Evolutionary conservation across 208 protist genomes (phyloP).

Genomic region (Leishmania turanica): DNA sequence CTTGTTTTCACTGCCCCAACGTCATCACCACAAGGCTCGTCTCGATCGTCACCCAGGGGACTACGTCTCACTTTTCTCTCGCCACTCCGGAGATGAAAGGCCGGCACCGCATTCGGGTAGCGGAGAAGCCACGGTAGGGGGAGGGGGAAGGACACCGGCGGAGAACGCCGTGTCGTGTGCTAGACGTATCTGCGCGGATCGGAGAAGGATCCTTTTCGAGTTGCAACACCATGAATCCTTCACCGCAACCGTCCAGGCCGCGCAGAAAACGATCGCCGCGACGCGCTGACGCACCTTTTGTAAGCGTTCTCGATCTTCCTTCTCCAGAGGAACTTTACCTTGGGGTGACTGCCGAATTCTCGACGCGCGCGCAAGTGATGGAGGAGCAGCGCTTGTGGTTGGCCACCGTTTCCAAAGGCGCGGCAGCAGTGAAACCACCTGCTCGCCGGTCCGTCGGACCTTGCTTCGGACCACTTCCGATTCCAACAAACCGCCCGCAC

Average conservation of each 20-base stretch:
- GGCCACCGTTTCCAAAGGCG: background rate
- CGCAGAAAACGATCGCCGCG: background rate
- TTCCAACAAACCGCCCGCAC: background rate
- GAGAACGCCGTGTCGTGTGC: background rate
- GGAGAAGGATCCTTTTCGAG: background rate
- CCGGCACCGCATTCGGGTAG: background rate
- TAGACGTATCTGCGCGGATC: background rate
- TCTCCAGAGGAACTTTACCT: constrained; percentile 5
- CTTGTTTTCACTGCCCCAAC: background rate
- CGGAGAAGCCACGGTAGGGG: background rate
- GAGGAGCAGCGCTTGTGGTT: constrained; percentile 4
- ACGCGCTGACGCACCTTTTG: background rate
- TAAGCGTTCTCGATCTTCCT: constrained; percentile 4
- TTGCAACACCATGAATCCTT: background rate
- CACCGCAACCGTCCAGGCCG: background rate
- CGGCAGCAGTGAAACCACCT: background rate
- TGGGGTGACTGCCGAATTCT: background rate
- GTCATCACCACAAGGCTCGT: background rate
- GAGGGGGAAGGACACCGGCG: background rate
- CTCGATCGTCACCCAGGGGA: background rate
- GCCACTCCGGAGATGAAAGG: background rate
- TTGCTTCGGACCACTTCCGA: background rate
- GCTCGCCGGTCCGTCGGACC: background rate
- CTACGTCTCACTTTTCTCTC: background rate
- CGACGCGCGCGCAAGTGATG: background rate